Conservation (phyloP, 345 rosid genomes). For the Sisymbrium altissimum region DNA sequence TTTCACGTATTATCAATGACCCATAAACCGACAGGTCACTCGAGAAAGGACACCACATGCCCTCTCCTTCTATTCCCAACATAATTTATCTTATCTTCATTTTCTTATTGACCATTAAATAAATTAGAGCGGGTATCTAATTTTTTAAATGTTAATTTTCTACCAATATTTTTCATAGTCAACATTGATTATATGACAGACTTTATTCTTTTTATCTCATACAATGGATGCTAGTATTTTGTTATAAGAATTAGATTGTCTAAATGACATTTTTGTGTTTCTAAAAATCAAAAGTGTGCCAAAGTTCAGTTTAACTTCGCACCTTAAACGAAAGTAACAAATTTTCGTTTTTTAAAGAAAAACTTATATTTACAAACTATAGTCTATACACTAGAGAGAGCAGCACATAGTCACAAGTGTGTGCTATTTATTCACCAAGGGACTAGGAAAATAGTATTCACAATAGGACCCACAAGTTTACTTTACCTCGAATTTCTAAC, state of each 20-base stretch:
- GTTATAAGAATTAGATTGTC: background rate
- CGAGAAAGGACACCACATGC: slow-evolving; percentile 30
- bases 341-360: background rate
- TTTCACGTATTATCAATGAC: slow-evolving; percentile 36
- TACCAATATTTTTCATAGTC: background rate
- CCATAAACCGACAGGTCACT: slow-evolving; percentile 39
- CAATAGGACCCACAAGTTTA: slow-evolving; percentile 5
- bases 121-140: too few species aligned
- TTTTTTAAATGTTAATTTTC: too few species aligned
- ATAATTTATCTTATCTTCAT: slow-evolving; percentile 26
- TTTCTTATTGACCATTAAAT: slow-evolving; percentile 5
- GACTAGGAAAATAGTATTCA: background rate
- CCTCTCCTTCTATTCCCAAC: slow-evolving; percentile 5
- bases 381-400: background rate
- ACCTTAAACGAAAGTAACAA: background rate
- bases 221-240: background rate
- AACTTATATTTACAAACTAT: background rate
- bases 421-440: slow-evolving; percentile 14
- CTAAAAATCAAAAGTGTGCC: background rate
- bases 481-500: slow-evolving; percentile 19
- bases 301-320: background rate
- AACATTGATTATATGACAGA: background rate
- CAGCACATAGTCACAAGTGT: background rate
- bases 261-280: background rate
- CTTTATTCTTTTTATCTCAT: background rate